Percentiles rank a stretch among this genome's conserved stretches.
Conservation (phyloP, 2,329 filamentous ascomycete species). For the Basipetospora chlamydospora region DNA sequence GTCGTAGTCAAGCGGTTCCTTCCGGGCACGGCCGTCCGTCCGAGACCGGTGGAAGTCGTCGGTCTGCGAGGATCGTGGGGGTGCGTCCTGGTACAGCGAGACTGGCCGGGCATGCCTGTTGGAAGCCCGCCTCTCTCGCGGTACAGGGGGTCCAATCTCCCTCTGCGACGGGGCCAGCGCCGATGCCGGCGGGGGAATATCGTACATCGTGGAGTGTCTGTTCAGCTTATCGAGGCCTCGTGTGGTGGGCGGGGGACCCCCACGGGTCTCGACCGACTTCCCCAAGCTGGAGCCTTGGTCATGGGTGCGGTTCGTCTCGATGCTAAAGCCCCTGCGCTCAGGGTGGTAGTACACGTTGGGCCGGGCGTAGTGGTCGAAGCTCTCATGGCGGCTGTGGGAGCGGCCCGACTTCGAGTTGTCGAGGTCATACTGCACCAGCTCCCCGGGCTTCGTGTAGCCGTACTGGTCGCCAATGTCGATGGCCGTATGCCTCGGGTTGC, state of each 20-base stretch:
- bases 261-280: slow-evolving; percentile 21
- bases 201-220: slow-evolving; percentile 24
- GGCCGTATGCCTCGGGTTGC: slow-evolving; percentile 25
- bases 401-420: slow-evolving; percentile 29
- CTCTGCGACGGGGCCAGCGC: slow-evolving; percentile 18
- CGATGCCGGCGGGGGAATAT: slow-evolving; percentile 29
- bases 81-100: slow-evolving; percentile 37
- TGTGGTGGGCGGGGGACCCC: slow-evolving; percentile 52
- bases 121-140: slow-evolving; percentile 4
- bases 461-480: slow-evolving; percentile 39
- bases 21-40: slow-evolving; percentile 30
- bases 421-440: slow-evolving; percentile 46
- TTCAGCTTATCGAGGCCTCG: slow-evolving; percentile 58
- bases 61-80: slow-evolving; percentile 25
- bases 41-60: slow-evolving; percentile 34
- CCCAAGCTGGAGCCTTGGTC: slow-evolving; percentile 16
- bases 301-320: slow-evolving; percentile 30
- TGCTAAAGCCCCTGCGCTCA: slow-evolving; percentile 28
- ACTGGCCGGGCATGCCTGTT: slow-evolving; percentile 26
- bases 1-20: slow-evolving; percentile 25
- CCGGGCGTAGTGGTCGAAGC: slow-evolving; percentile 40
- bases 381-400: slow-evolving; percentile 31
- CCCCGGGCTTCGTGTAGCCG: slow-evolving; percentile 49
- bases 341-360: slow-evolving; percentile 38
- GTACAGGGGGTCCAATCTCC: not conserved